Base-by-base conservation (phyloP, 176 grass and related monocot species). In the Canna indica region DNA sequence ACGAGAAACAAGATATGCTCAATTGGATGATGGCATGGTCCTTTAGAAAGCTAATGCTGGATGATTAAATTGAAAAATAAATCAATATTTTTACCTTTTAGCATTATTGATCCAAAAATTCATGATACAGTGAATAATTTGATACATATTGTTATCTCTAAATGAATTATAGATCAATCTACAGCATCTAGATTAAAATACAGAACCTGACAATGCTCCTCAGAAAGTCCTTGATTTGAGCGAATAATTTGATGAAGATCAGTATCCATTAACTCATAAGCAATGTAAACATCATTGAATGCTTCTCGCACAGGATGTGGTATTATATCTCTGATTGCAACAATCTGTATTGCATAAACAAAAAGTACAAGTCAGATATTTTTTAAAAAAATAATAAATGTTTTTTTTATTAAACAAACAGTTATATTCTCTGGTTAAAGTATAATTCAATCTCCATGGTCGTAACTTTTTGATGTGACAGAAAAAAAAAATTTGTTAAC, bases 211-310 rank as follows among this genome's bases (percentile, higher is more conserved):
- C 95, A 99, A 47, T 99, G 95, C 67, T 99, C 95, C 81, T 99
- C 95, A 12, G 95, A 94, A 27, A 99, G 90, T 80, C 78, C 84
- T 94, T 99, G 95, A 82, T 99, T 99, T 69, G 95, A 99, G 76
- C 95, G 95, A 68, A 99, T 99, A 75, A 99, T 99, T 90, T 99
- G 95, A 85, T 99, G 95, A 60, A 99, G 95, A 84, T 99, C 95
- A 15, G 95, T 99, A 67, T 99, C 95, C 95, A 99, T 99, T 67
- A 99, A 83, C 79, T 99, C 95, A 76, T 99, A 99, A 3, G 90
- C 84, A 73, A 86, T 94, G 44, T 99, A 99, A 28, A 99, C 95
- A 80, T 99, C 95, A 76, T 99, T 93, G 71, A 99, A 99, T 74
- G 84, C 48, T 46, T 71, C 74, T 36, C 95, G 77, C 28, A 90